phyloP scores from a whole-genome alignment of 2,329 filamentous ascomycete species.

The Aspergillus intermedius region DNA sequence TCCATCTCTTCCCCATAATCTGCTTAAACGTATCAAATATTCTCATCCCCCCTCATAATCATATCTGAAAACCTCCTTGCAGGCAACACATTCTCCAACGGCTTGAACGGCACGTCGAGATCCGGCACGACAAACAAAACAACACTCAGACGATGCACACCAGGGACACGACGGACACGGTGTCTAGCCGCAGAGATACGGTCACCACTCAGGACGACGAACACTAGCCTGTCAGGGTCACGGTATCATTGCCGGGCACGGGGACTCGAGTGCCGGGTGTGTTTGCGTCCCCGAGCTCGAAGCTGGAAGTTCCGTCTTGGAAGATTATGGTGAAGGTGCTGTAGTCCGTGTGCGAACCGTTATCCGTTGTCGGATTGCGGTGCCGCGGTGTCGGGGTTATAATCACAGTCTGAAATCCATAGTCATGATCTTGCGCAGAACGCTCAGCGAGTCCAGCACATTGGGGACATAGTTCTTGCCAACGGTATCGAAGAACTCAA shows the following conservation, averaged over 20 bases:
- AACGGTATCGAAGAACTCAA: neutral
- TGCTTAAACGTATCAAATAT: conserved; percentile 4
- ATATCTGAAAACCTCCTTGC: neutral
- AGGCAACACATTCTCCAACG: neutral
- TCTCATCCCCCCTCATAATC: neutral
- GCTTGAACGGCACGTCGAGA: neutral
- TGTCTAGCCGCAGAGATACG: conserved; percentile 2
- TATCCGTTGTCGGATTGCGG: conserved; percentile 1
- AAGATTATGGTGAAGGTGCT: conserved; percentile 4
- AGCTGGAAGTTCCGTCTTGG: conserved; percentile 5
- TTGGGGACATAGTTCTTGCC: neutral
- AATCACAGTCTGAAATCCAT: conserved; percentile 5
- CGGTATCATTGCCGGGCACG: conserved; percentile 2
- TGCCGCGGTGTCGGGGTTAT: conserved; percentile 1
- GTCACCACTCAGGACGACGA: conserved; percentile 2
- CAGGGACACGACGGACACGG: conserved; percentile 1
- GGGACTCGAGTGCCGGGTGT: neutral
- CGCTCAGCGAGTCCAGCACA: conserved; percentile 2
- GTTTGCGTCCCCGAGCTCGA: conserved; percentile 2
- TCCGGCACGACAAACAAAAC: conserved; percentile 4
- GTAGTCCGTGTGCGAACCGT: conserved; percentile 5
- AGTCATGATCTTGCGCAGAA: neutral
- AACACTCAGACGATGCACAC: conserved; percentile 3
- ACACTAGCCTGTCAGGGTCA: conserved; percentile 5
- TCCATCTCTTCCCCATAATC: conserved; percentile 4